Percentiles rank a stretch among this genome's conserved stretches.
phyloP scores from a whole-genome alignment of 306 rosid genomes.

The Prunus padus region DNA sequence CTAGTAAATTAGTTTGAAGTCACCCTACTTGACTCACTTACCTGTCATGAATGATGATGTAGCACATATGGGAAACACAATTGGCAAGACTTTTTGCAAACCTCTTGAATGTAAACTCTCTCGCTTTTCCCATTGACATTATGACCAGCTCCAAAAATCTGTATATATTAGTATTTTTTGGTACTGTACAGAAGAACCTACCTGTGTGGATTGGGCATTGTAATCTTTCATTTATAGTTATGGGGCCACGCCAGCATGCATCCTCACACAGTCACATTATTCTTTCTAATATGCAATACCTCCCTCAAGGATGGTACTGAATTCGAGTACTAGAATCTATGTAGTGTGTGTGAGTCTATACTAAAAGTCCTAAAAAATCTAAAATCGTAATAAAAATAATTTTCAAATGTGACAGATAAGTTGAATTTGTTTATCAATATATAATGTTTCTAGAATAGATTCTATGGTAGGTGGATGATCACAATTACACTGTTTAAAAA shows the following conservation, averaged over 20 bases:
- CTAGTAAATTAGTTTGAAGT: not conserved
- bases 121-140: not conserved
- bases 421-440: not conserved
- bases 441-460: not conserved
- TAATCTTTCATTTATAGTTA: not conserved
- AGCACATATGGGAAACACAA: not conserved
- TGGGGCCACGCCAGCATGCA: not conserved
- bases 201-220: not conserved
- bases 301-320: too few relatives aligned
- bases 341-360: too few relatives aligned
- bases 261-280: not conserved
- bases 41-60: not conserved
- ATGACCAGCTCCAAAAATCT: not conserved
- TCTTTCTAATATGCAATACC: too few relatives aligned
- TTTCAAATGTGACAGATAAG: not conserved
- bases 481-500: not conserved
- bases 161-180: not conserved
- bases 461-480: not conserved
- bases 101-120: not conserved
- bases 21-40: too few relatives aligned
- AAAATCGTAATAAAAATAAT: not conserved
- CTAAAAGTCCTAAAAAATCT: not conserved
- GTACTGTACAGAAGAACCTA: not conserved
- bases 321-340: too few relatives aligned
- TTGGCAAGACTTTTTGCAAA: not conserved